Evolutionary conservation across 1,284 basidiomycete genomes (phyloP), one percentile per base, ranked within the genome.

Genomic region (Prillingera fragicola): DNA sequence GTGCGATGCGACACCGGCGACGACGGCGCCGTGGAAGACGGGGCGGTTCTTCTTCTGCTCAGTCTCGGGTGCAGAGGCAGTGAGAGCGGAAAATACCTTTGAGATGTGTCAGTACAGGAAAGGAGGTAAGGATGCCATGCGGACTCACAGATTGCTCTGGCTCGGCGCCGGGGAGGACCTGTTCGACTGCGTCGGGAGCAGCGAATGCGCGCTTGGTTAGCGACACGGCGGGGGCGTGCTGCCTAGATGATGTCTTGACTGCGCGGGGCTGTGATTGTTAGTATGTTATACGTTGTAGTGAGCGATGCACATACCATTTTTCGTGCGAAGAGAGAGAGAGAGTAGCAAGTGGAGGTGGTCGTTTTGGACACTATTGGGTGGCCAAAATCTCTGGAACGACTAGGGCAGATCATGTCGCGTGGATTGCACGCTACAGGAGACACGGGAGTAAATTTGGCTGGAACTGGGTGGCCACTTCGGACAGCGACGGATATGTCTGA

Each of bases 191-290:
- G 6, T 42, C 48, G 15, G 42, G 38, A 0, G 47, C 53, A 1
- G 48, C 57, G 36, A 56, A 56, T 14, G 43, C 14, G 17, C 56
- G 52, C 40, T 59, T 57, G 3, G 49, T 43, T 3, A 59, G 41
- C 27, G 52, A 37, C 1, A 52, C 62, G 8, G 62, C 62, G 4
- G 53, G n/a, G 5, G 47, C 44, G 44, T 65, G 60, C 15, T 42
- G 45, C 27, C 50, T 40, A 8, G 33, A 28, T 36, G 52, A 59
- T 2, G 45, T 35, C 41, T 55, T 41, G 13, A 52, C 37, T 25
- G 50, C 56, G 47, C 57, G 55, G 15, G 62, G 62, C 62, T 64
- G 48, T 3, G 5, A 39, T 50, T n/a, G n/a, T n/a, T n/a, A n/a
- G n/a, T n/a, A n/a, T n/a, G n/a, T n/a, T n/a, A n/a, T 14, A 32